Evolutionary conservation across 129 eudicot genomes (phyloP).

Genomic region (Flaveria ramosissima): DNA sequence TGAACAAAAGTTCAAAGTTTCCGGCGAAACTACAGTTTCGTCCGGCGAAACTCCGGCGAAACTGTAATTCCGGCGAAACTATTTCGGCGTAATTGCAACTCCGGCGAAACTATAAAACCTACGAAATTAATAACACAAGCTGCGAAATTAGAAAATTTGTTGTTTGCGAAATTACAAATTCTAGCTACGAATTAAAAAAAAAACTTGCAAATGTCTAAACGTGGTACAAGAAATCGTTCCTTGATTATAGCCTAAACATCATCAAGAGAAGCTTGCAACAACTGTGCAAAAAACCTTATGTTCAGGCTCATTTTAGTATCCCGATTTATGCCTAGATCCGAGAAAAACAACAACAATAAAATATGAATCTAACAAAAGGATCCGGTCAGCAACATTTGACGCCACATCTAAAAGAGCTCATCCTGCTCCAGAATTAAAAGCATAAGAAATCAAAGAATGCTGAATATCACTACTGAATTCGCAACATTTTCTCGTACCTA

Average conservation of each 20-base stretch:
- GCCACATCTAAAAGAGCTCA: slow-evolving; percentile 95
- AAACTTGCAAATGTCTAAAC: slow-evolving; percentile 88
- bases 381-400: slow-evolving; percentile 86
- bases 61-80: too few species aligned
- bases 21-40: too few species aligned
- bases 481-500: slow-evolving; percentile 97
- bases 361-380: slow-evolving; percentile 85
- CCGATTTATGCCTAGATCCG: slow-evolving; percentile 95
- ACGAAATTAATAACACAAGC: too few species aligned
- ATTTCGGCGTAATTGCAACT: too few species aligned
- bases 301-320: slow-evolving; percentile 85
- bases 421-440: slow-evolving; percentile 85
- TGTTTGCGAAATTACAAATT: too few species aligned
- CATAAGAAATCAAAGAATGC: slow-evolving; percentile 88
- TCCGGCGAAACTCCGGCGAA: too few species aligned
- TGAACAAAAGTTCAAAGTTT: too few species aligned
- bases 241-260: slow-evolving; percentile 79
- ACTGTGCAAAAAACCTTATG: slow-evolving; percentile 84
- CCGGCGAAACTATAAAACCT: too few species aligned
- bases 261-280: slow-evolving; percentile 85
- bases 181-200: too few species aligned
- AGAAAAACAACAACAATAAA: slow-evolving; percentile 89
- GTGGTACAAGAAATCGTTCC: slow-evolving; percentile 95
- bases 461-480: slow-evolving; percentile 97
- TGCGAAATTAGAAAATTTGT: too few species aligned